Evolutionary conservation across 23 red algal genomes (phyloP), one percentile per base, ranked within the genome.

Genomic region (Gracilariopsis chorda): DNA sequence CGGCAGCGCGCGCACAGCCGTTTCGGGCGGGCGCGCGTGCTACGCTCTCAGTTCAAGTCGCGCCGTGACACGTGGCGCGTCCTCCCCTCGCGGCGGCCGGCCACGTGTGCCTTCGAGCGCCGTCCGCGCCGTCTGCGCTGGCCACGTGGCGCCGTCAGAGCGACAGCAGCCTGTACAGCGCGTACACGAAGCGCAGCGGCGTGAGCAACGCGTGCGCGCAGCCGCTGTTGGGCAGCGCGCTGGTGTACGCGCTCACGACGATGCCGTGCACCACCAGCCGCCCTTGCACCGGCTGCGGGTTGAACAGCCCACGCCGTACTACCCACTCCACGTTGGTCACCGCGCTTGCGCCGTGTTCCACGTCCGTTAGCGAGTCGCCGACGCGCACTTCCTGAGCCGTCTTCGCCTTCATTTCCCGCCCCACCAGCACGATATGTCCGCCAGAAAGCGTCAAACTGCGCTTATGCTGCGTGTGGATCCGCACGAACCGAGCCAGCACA

Each of bases 251-350:
- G 40, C 57, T 87, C 17, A 87, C 61, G 27, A 69, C 42, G 42
- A 72, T 12, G 32, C 82, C 82, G 23, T 87, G 60, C 12, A 87
- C 82, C 17, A 87, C 68, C 12, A 87, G 10, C 28, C 62, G 47
- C 8, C 82, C 82, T 40, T 71, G 53, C 8, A 45, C 21, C 5
- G 82, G 39, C 82, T 72, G 62, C 37, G 82, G 58, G 58, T 71
- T 87, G 58, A 71, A 87, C 82, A 87, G 19, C 24, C 82, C 82
- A 2, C 0, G 51, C 41, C 20, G 44, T 19, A 39, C 7, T 19
- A 19, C 44, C 21, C 74, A 47, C 17, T 21, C n/a, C 10, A 79
- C 45, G 21, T 25, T 13, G 20, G 46, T 53, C 74, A 79, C 74
- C 29, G 29, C 43, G 16, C 24, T 33, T 8, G 47, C 29, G 21